Base-by-base conservation (phyloP, 139 green algal species). In the Ettlia oleoabundans region DNA sequence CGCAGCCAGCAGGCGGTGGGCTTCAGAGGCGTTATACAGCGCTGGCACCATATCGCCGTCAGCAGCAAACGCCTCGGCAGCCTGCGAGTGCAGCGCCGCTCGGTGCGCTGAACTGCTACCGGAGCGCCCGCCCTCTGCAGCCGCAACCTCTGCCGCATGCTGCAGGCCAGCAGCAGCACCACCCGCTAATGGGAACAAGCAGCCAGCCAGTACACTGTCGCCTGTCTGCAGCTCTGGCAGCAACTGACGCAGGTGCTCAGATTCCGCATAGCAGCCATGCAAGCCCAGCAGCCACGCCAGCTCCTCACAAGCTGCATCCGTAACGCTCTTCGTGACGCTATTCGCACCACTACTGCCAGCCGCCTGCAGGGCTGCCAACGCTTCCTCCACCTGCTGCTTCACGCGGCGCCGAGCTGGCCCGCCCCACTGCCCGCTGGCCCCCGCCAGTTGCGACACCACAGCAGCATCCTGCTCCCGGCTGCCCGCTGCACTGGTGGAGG, bases 21-120 rank as follows among this genome's bases (percentile, higher is more conserved):
- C 75, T 47, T 89, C 85, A 10, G 82, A 61, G n/a, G 76, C 81
- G 21, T 86, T 52, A 53, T 78, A 75, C 6, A 90, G 71, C 1
- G 42, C 68, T n/a, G 74, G 58, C 18, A 86, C 69, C 51, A 73
- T 41, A 32, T 47, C 37, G 1, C 81, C 81, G 2, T 2, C 64
- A 4, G 35, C 41, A 9, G 81, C 81, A 21, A 51, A 32, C 1
- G 37, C 52, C 65, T 81, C 69, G 5, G 81, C 74, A 41, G 72
- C 71, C 38, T 61, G 38, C 7, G 38, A 6, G 40, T 78, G 75
- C 47, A 86, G 22, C 4, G 32, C 40, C 2, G 81, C 58, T 0
- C 81, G 81, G 21, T 41, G 81, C 58, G 82, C 7, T 30, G 62
- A 41, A 1, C 15, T 13, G 0, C 24, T 37, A 15, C 32, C 13